Percentiles rank a stretch among this genome's conserved stretches.
phyloP scores from a whole-genome alignment of 75 land plant species.

The Cupressus sempervirens region DNA sequence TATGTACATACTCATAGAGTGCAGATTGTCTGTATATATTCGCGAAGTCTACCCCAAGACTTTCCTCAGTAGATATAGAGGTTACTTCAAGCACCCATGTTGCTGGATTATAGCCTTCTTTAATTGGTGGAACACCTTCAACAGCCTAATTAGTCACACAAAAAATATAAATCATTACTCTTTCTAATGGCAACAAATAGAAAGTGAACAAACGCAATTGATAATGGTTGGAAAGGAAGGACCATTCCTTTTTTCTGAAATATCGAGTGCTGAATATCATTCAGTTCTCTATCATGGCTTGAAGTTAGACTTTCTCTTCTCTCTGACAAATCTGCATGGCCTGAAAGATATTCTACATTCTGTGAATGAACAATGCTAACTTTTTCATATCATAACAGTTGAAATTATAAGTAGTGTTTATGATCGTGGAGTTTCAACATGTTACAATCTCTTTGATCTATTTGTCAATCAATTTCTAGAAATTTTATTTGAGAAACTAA shows the following conservation, averaged over 20 bases:
- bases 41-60: constrained; percentile 49
- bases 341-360: constrained; percentile 22
- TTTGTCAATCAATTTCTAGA: not conserved
- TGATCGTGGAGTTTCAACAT: not conserved
- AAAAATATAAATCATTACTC: not conserved
- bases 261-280: constrained; percentile 11
- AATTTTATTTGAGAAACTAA: not conserved
- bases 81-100: constrained; percentile 78
- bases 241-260: constrained; percentile 24
- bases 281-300: not conserved
- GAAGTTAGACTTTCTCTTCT: constrained; percentile 20
- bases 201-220: no score
- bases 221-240: constrained; percentile 30
- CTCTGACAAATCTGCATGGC: not conserved
- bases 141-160: constrained; percentile 30
- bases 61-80: constrained; percentile 35
- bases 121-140: constrained; percentile 42
- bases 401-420: no score
- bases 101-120: constrained; percentile 68
- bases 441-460: not conserved
- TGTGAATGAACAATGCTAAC: not conserved
- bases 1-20: constrained; percentile 33
- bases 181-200: not conserved
- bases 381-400: constrained; percentile 20
- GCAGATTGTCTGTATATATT: constrained; percentile 53